phyloP scores from a whole-genome alignment of 179 eudicot species.

The Corrigiola litoralis region DNA sequence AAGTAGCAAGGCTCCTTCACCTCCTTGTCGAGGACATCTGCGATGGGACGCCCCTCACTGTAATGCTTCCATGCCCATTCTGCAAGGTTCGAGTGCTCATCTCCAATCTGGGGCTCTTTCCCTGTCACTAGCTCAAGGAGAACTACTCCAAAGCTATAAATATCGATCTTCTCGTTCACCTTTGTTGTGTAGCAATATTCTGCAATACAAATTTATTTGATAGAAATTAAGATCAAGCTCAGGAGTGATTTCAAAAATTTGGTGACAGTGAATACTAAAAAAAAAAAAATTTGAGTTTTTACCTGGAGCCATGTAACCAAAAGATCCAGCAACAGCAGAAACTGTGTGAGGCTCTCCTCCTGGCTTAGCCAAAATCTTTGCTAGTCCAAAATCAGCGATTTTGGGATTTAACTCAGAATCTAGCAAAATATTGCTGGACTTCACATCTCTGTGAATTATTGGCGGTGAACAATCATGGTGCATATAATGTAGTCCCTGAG shows the following conservation, averaged over 20 bases:
- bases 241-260: background rate
- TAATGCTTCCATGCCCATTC: conserved; percentile 56
- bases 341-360: conserved; percentile 51
- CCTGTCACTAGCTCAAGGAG: conserved; percentile 69
- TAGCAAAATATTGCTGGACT: conserved; percentile 81
- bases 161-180: conserved; percentile 64
- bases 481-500: conserved; percentile 80
- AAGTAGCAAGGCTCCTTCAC: conserved; percentile 37
- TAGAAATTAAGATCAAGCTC: background rate
- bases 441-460: conserved; percentile 78
- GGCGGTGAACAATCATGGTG: conserved; percentile 78
- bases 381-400: conserved; percentile 84
- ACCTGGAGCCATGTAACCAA: conserved; percentile 95
- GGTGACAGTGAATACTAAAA: background rate
- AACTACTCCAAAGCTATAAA: conserved; percentile 74
- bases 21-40: conserved; percentile 43
- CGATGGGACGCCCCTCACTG: conserved; percentile 37
- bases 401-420: conserved; percentile 68
- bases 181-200: conserved; percentile 50
- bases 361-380: conserved; percentile 44
- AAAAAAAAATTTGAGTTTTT: background rate
- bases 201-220: conserved; percentile 14
- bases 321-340: conserved; percentile 76
- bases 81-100: conserved; percentile 41
- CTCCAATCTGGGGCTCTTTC: conserved; percentile 44